Evolutionary conservation across 2,329 filamentous ascomycete genomes (phyloP).

Genomic region (Fusarium sublunatum): DNA sequence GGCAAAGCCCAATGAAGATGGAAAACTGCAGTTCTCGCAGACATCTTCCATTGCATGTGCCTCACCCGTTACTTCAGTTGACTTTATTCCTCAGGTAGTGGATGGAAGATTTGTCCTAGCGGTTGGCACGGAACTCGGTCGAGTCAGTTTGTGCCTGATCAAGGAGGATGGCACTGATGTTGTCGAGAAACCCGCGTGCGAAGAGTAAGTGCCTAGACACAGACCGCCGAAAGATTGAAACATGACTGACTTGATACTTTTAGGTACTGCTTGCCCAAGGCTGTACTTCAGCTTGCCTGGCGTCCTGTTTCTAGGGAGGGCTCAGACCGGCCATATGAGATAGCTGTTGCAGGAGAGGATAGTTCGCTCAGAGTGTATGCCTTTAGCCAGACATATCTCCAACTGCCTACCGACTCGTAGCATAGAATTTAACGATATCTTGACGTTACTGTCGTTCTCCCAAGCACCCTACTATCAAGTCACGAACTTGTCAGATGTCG

Average conservation of each 20-base stretch:
- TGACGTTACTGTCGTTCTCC: neutral
- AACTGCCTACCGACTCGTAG: constrained; percentile 31
- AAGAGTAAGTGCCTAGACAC: constrained; percentile 53
- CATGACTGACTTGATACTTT: constrained; percentile 24
- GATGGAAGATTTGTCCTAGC: constrained; percentile 59
- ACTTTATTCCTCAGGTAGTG: constrained; percentile 63
- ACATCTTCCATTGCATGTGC: constrained; percentile 65
- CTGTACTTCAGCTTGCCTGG: constrained; percentile 77
- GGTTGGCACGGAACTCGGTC: constrained; percentile 67
- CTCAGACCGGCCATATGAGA: constrained; percentile 49
- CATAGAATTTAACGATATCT: constrained; percentile 24
- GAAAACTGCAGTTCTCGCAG: constrained; percentile 60
- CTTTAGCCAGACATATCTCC: constrained; percentile 49
- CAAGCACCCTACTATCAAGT: neutral
- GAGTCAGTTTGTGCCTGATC: constrained; percentile 58
- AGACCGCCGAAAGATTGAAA: neutral
- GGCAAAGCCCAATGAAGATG: constrained; percentile 48
- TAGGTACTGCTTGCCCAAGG: constrained; percentile 64
- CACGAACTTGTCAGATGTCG: neutral
- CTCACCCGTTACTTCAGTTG: constrained; percentile 76
- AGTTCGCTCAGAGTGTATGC: constrained; percentile 69
- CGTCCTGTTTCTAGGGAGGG: constrained; percentile 59
- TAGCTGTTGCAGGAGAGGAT: constrained; percentile 70
- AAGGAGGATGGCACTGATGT: constrained; percentile 54
- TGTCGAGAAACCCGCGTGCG: constrained; percentile 50